These are phyloP conservation scores for Medicago lupulina DNA, from an alignment of 306 rosid genomes.

Conservation along the genomic window DNA sequence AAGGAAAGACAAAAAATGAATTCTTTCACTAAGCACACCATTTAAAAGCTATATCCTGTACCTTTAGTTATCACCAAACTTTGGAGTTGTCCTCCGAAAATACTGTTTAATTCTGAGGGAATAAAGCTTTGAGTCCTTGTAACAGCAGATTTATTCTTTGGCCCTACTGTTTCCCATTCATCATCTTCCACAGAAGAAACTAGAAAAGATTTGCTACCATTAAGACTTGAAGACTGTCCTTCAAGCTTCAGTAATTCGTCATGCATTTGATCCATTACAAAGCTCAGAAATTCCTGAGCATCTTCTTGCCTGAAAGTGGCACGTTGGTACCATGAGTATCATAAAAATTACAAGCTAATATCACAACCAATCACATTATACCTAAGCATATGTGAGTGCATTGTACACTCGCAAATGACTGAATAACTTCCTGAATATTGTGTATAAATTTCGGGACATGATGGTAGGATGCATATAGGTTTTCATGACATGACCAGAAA, in stretches of 20 bases:
- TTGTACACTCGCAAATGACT: constrained; percentile 19
- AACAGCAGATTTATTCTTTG: constrained; percentile 91
- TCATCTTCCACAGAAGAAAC: constrained; percentile 88
- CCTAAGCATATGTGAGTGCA: constrained; percentile 25
- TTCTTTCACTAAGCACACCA: constrained; percentile 6
- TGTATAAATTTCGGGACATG: constrained; percentile 1
- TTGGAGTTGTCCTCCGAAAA: constrained; percentile 85
- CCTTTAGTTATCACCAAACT: constrained; percentile 90
- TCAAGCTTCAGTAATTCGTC: constrained; percentile 80
- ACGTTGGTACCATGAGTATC: constrained; percentile 25
- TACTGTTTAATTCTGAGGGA: constrained; percentile 79
- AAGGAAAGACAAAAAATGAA: not conserved
- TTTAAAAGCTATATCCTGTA: constrained; percentile 32
- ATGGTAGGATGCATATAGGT: constrained; percentile 6
- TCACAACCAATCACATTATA: constrained; percentile 20
- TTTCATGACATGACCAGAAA: constrained; percentile 3
- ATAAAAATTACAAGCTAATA: constrained; percentile 17
- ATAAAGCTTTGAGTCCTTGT: constrained; percentile 88
- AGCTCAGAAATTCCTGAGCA: constrained; percentile 97
- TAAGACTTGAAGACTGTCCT: constrained; percentile 62
- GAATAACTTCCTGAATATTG: constrained; percentile 6
- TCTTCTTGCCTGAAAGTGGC: constrained; percentile 87
- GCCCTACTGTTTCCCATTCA: constrained; percentile 98
- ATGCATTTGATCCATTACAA: constrained; percentile 91
- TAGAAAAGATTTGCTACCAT: constrained; percentile 64